Evolutionary conservation across 1,284 basidiomycete genomes (phyloP), one percentile per base, ranked within the genome.

Genomic region (Ustanciosporium gigantosporum): DNA sequence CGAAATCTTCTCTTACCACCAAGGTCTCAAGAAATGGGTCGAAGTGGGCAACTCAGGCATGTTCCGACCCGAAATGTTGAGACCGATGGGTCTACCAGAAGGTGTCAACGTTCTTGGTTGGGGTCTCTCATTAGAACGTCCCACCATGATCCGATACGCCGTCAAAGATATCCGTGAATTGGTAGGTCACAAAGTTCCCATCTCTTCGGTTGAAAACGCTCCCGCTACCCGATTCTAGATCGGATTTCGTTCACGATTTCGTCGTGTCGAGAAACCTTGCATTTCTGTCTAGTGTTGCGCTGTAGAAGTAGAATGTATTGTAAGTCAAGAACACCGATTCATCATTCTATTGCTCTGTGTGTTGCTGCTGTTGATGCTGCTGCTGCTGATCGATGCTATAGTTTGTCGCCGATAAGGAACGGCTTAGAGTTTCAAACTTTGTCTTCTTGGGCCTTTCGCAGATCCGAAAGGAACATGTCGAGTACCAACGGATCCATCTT

Each of bases 1-100:
- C 46, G 95, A 99, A 81, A 95, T 99, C 68, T 99, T 97, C 80
- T 92, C 93, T 25, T 98, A 93, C 85, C 95, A 99, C 78, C 90
- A 92, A 37, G 87, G 88, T 70, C 83, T 98, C 35, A 83, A 88
- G 76, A 91, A 91, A 77, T 98, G 95, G 93, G 94, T 99, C 37
- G 94, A 98, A 75, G 83, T 84, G 49, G 83, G 82, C 42, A 84
- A 84, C 81, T 94, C 90, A 71, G 95, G 95, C 36, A 95, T 99
- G 89, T 99, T 99, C 87, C 85, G 95, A 29, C 95, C 95, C 3
- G 95, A 99, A 79, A 98, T 99, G 94, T 83, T 99, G 37, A 52
- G 74, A 76, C 92, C 95, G 8, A 98, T 98, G 93, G 95, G 95
- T 32, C 87, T 99, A 75, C 95, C 95, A 3, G 90, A 92, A 67